Evolutionary conservation across 495 filamentous ascomycete species (phyloP), one percentile per base, ranked within the genome.

Genomic region (Podospora sp.): DNA sequence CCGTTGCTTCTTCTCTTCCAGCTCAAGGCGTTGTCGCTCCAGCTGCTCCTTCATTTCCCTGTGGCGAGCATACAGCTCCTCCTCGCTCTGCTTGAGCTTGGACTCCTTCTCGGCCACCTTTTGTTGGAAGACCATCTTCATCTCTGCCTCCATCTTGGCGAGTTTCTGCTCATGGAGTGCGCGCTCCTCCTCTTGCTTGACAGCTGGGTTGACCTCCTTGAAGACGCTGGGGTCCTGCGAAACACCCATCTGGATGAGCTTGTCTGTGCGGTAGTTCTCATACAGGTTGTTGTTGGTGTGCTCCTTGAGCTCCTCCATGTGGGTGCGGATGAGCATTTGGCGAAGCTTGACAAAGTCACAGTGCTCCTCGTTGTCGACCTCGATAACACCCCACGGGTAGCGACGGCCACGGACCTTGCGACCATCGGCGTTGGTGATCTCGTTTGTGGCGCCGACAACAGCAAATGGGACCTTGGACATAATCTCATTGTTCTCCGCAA

Each of bases 51-150:
- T 99, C 95, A 99, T 99, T 85, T 99, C 95, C 74, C 93, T 88
- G 82, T 99, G 95, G 73, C 95, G 90, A 64, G 96, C 93, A 74
- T 98, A 97, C 68, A 99, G 82, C 85, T 99, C 95, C 81, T 98
- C 95, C 81, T 99, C 95, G 86, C 92, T 96, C 84, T 97, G 94
- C 80, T 93, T 95, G 79, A 99, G 85, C 82, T 99, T 99, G 88
- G 92, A 97, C 81, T 99, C 95, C 87, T 99, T 99, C 82, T 99
- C 95, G 66, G 92, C 88, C 22, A 99, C 95, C 91, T 99, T 99
- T 79, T 98, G 96, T 79, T 99, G 95, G 93, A 99, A 99, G 75
- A 99, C 95, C 95, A 98, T 97, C 92, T 98, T 98, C 95, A 99
- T 99, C 80, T 99, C 95, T 74, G 91, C 87, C 80, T 99, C 95